Base-by-base conservation (phyloP, 306 rosid species). In the Betula pendula region DNA sequence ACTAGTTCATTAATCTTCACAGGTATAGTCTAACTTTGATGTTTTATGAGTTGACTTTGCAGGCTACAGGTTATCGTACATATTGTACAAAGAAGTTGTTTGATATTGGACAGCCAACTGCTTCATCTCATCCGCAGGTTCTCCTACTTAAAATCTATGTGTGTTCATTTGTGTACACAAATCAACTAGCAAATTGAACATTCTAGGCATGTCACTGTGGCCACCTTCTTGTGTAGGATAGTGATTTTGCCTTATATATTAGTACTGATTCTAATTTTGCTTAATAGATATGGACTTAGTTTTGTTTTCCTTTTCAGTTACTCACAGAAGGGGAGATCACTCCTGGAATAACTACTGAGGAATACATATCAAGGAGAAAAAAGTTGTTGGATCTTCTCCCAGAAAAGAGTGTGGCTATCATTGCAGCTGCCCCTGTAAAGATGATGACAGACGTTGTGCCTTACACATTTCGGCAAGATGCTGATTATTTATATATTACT, bases 361-460 rank as follows among this genome's bases (percentile, higher is more conserved):
- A 95, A 74, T 95, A 95, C 86, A 79, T 82, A 38, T 65, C 79
- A 20, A 85, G 98, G 79, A 92, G 98, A 78, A 89, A 88, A 72
- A 89, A 81, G 83, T 81, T 95, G 84, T 81, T 95, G 87, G 95
- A 90, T 65, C 90, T 84, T 85, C 95, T 95, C 42, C 98, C 98
- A 0, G 88, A 89, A 79, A 89, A 90, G 80, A 83, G 97, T 79
- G 82, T 95, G 92, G 96, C 96, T 17, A 90, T 95, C 77, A 44
- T 95, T 86, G 94, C 97, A 7, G 85, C 98, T 79, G 98, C 96
- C 35, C 98, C 96, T 5, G 86, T 92, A 44, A 95, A 95, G 81
- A 92, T 95, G 98, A 95, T 95, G 98, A 94, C 91, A 2, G 96
- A 90, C 84, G 96, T 92, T 6, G 98, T 94, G 80, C 98, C 98